Conservation (phyloP, 1,139 yeast genomes). For the Protomyces pachydermus region DNA sequence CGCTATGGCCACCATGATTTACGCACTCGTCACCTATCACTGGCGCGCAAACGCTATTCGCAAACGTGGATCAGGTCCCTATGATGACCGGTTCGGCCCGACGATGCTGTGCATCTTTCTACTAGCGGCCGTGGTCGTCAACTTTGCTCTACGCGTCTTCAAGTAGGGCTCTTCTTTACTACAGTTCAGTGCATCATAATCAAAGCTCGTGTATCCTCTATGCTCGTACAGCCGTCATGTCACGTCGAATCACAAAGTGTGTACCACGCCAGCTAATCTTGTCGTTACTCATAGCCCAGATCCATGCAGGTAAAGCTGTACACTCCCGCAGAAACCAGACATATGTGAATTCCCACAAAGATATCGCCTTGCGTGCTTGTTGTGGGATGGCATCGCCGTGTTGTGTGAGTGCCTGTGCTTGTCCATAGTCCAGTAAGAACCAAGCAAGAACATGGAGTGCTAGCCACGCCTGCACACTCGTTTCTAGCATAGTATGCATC, state of each 20-base stretch:
- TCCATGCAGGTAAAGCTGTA: conserved; percentile 80
- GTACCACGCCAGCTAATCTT: conserved; percentile 77
- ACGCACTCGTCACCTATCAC: conserved; percentile 91
- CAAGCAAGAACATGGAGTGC: conserved; percentile 64
- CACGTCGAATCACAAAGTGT: conserved; percentile 67
- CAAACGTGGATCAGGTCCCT: conserved; percentile 95
- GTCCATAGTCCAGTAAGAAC: conserved; percentile 47
- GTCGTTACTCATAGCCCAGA: conserved; percentile 71
- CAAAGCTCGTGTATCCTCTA: conserved; percentile 35
- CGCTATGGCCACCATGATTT: conserved; percentile 96
- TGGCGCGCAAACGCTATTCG: conserved; percentile 99
- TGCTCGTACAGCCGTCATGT: conserved; percentile 66
- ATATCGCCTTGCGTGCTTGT: conserved; percentile 34
- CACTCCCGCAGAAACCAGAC: conserved; percentile 67
- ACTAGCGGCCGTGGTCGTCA: conserved; percentile 41
- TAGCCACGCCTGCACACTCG: conserved; percentile 41
- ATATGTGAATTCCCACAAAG: conserved; percentile 41
- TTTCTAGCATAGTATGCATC: conserved; percentile 48
- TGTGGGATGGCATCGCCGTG: conserved; percentile 36
- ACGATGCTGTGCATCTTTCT: conserved; percentile 95
- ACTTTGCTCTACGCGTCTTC: conserved; percentile 37
- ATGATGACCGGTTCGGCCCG: conserved; percentile 97
- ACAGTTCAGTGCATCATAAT: background rate
- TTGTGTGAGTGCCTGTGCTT: conserved; percentile 36
- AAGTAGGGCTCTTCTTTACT: background rate